Base-by-base conservation (phyloP, 2,329 filamentous ascomycete species). In the Elsinoe batatas region DNA sequence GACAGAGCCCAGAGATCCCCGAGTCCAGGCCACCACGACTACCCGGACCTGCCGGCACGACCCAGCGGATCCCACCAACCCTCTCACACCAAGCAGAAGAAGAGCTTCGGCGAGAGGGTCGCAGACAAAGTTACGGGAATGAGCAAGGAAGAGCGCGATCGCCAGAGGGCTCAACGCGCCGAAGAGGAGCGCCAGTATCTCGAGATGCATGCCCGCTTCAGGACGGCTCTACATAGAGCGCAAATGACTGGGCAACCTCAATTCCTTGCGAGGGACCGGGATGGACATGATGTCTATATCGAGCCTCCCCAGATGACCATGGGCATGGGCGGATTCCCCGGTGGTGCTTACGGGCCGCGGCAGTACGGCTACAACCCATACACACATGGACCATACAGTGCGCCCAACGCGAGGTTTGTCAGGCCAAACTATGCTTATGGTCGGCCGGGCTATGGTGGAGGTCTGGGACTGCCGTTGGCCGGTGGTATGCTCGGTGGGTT, bases 121-220 rank as follows among this genome's bases (percentile, higher is more conserved):
- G 83, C 83, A 64, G 79, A 83, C 66, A 78, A 77, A 60, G 61
- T 83, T 13, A 84, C 81, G 0, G 69, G 72, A 13, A 76, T 74
- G 3, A 81, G 79, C 3, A 80, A 83, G 64, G 69, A 75, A 20
- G 69, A 83, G 62, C 76, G 80, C 20, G 74, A 74, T 53, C 64
- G 65, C 5, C 69, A 73, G 22, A 73, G 80, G 3, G 61, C 61
- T 2, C 64, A 68, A 32, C 73, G 78, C 22, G 78, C 72, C 1
- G 71, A 75, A 54, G 68, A 76, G 32, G 80, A 83, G 64, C 70
- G 67, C 3, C 65, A 72, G 43, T 70, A 73, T n/a, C 82, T 82
- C 62, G 66, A 74, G 35, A 72, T 74, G 38, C 79, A 83, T 61
- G 63, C 76, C 56, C 66, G 70, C 5, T 69, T 79, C 30, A 72